phyloP scores from a whole-genome alignment of 805 yeast species.

The Candida methanosorbosa region DNA sequence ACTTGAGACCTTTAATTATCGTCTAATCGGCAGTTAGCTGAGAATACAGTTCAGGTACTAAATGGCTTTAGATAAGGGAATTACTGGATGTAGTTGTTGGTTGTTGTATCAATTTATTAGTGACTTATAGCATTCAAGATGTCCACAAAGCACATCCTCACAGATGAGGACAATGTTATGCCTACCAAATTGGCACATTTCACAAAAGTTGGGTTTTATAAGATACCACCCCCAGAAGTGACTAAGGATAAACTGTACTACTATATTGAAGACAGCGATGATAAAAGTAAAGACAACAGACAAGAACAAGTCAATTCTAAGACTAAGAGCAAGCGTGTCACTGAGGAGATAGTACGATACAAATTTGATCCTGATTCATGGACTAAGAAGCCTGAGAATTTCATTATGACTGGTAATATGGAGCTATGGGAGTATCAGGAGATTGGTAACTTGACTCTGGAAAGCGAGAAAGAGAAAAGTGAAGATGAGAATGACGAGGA shows the following conservation, averaged over 20 bases:
- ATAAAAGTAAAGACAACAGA: too few relatives aligned
- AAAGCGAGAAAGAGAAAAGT: slow-evolving; percentile 1
- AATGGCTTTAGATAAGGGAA: too few relatives aligned
- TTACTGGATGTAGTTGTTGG: too few relatives aligned
- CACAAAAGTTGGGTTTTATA: slow-evolving; percentile 17
- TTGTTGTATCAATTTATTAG: too few relatives aligned
- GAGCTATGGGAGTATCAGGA: slow-evolving; percentile 15
- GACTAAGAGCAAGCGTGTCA: slow-evolving; percentile 2
- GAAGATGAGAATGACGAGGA: slow-evolving; percentile 7
- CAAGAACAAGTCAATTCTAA: too few relatives aligned
- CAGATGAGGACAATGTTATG: slow-evolving; percentile 5
- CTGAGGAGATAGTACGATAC: slow-evolving; percentile 6
- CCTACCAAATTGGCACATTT: slow-evolving; percentile 11
- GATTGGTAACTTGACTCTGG: slow-evolving; percentile 6
- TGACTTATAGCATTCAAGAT: too few relatives aligned
- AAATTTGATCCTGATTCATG: slow-evolving; percentile 10
- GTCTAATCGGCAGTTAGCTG: too few relatives aligned
- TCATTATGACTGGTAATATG: slow-evolving; percentile 13
- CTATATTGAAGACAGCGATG: too few relatives aligned
- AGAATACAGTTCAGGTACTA: too few relatives aligned
- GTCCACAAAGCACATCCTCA: too few relatives aligned
- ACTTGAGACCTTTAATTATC: too few relatives aligned
- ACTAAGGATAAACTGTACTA: slow-evolving; percentile 7
- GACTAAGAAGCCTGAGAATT: slow-evolving; percentile 5
- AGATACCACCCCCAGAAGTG: slow-evolving; percentile 14